phyloP scores from a whole-genome alignment of 1,284 basidiomycete species.

The Melampsora larici-populina region DNA sequence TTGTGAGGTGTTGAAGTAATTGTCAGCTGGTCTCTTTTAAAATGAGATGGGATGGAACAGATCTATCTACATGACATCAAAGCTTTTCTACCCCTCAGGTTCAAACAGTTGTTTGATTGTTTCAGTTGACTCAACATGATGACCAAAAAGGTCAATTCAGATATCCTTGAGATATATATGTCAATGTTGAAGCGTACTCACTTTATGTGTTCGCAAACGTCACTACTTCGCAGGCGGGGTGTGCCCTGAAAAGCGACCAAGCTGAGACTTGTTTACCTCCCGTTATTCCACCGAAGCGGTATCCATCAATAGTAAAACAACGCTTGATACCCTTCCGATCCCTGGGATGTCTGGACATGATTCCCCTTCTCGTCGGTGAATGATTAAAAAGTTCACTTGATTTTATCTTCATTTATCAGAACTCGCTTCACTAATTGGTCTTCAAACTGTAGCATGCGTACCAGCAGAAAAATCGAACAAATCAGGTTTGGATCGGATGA shows the following conservation, averaged over 20 bases:
- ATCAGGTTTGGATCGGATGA: conserved; percentile 47
- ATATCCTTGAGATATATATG: too few species aligned
- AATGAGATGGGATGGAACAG: too few species aligned
- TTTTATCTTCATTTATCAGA: conserved; percentile 34
- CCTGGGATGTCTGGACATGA: neutral
- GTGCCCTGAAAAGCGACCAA: conserved; percentile 52
- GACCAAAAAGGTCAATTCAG: too few species aligned
- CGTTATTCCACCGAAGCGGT: conserved; percentile 4
- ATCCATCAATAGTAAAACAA: conserved; percentile 48
- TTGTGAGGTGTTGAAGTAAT: too few species aligned
- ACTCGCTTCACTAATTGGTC: conserved; percentile 37
- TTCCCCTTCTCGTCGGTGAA: conserved; percentile 38
- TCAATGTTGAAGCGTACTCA: neutral
- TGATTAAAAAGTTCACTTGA: conserved; percentile 27
- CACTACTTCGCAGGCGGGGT: conserved; percentile 52
- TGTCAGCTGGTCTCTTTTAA: too few species aligned
- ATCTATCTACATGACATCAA: too few species aligned
- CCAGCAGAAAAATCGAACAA: conserved; percentile 51
- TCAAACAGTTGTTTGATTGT: too few species aligned
- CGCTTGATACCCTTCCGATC: conserved; percentile 49
- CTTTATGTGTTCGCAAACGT: conserved; percentile 45
- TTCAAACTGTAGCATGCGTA: conserved; percentile 49
- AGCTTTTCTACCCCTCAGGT: too few species aligned
- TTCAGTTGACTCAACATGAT: too few species aligned
- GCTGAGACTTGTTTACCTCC: conserved; percentile 62